A percentile compares a stretch with the other conserved stretches of the same genome.
Evolutionary conservation across 2,329 filamentous ascomycete species (phyloP).

Genomic region (Fusarium nematophilum): DNA sequence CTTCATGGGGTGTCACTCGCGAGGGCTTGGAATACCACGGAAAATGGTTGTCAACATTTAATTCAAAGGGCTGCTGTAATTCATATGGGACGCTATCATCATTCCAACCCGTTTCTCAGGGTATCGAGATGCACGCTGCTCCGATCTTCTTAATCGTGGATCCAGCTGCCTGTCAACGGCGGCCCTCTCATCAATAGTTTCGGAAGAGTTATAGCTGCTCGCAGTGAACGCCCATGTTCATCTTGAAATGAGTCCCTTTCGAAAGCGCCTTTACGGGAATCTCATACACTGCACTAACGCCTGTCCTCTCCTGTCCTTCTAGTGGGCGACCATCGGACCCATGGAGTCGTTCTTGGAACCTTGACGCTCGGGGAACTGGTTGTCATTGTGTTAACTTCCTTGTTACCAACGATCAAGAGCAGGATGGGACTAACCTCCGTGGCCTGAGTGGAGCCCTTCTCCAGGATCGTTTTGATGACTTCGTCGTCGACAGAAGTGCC

Average conservation of each 20-base stretch:
- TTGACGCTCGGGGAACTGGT: constrained; percentile 63
- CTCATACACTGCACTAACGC: constrained; percentile 19
- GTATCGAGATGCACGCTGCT: constrained; percentile 14
- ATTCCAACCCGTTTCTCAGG: constrained; percentile 37
- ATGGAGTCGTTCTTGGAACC: constrained; percentile 65
- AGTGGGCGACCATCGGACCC: constrained; percentile 57
- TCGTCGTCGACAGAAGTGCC: constrained; percentile 84
- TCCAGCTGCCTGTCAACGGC: not conserved
- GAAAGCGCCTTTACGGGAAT: constrained; percentile 4
- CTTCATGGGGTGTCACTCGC: not conserved
- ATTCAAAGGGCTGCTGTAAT: constrained; percentile 23
- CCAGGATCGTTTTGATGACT: constrained; percentile 82
- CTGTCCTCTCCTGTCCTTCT: constrained; percentile 38
- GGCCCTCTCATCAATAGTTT: constrained; percentile 26
- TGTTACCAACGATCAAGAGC: not conserved
- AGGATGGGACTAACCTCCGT: constrained; percentile 56
- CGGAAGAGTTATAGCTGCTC: constrained; percentile 18
- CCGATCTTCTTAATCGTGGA: constrained; percentile 13
- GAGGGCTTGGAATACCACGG: not conserved
- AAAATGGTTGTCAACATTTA: not conserved
- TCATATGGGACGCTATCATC: constrained; percentile 31
- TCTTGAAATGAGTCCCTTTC: not conserved
- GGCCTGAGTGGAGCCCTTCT: constrained; percentile 77
- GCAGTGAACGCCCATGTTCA: constrained; percentile 9
- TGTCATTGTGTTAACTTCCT: constrained; percentile 2